Evolutionary conservation across 2,329 filamentous ascomycete species (phyloP).

Genomic region (Xenoacremonium recifei): DNA sequence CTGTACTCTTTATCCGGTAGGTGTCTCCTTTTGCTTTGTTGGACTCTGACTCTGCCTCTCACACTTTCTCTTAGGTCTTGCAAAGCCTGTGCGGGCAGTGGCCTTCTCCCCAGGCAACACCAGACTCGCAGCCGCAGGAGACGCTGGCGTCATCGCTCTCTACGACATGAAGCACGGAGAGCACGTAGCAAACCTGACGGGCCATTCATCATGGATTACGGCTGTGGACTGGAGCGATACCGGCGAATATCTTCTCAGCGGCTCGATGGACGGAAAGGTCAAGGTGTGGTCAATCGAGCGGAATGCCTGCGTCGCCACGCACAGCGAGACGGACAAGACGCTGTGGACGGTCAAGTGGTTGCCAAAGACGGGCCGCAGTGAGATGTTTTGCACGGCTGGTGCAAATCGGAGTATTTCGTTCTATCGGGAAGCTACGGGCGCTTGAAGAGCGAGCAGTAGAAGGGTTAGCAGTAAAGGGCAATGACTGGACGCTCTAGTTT

Average conservation of each 20-base stretch:
- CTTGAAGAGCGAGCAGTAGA: no score
- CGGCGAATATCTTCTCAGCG: slow-evolving; percentile 86
- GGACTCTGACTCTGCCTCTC: background rate
- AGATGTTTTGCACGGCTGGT: slow-evolving; percentile 76
- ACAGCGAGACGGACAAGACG: slow-evolving; percentile 83
- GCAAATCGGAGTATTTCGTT: slow-evolving; percentile 75
- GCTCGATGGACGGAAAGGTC: slow-evolving; percentile 87
- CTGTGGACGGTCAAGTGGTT: slow-evolving; percentile 86
- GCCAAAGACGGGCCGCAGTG: slow-evolving; percentile 66
- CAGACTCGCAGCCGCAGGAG: slow-evolving; percentile 84
- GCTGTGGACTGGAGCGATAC: slow-evolving; percentile 90
- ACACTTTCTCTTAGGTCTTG: slow-evolving; percentile 57
- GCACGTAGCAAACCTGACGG: slow-evolving; percentile 80
- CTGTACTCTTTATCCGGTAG: slow-evolving; percentile 79
- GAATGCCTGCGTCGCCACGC: slow-evolving; percentile 83
- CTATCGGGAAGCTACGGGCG: slow-evolving; percentile 71
- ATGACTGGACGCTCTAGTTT: no score
- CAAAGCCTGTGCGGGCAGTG: slow-evolving; percentile 81
- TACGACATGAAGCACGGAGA: slow-evolving; percentile 93
- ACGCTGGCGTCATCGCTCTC: slow-evolving; percentile 82
- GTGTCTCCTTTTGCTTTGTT: slow-evolving; percentile 17
- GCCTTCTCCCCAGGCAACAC: slow-evolving; percentile 85
- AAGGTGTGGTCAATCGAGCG: slow-evolving; percentile 94
- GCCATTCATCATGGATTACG: slow-evolving; percentile 84
- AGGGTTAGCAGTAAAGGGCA: no score